These are phyloP conservation scores for Fraxinus platypoda DNA, from an alignment of 305 asterid genomes.

Conservation along the genomic window DNA sequence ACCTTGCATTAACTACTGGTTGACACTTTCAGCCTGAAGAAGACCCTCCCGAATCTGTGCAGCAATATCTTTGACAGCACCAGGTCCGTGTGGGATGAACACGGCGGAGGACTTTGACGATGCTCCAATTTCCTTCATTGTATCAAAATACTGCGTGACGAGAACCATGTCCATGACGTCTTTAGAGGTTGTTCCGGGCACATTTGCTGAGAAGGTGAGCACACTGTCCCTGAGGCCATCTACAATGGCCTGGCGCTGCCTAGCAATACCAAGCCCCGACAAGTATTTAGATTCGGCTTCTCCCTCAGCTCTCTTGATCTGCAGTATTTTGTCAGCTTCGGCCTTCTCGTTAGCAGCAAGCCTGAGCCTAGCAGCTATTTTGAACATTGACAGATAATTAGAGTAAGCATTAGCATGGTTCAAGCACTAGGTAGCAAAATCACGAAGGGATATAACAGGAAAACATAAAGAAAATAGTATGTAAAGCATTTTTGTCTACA, in stretches of 20 bases:
- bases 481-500: neutral
- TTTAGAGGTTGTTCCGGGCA: conserved; percentile 55
- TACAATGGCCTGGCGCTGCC: conserved; percentile 66
- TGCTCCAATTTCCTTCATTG: conserved; percentile 61
- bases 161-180: conserved; percentile 68
- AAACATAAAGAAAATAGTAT: neutral
- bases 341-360: conserved; percentile 47
- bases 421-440: neutral
- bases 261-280: conserved; percentile 56
- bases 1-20: neutral
- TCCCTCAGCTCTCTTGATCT: conserved; percentile 56
- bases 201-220: conserved; percentile 52
- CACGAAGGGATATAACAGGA: neutral
- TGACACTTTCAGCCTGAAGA: conserved; percentile 42
- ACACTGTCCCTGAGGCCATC: conserved; percentile 62
- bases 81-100: conserved; percentile 60
- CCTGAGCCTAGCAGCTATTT: conserved; percentile 55
- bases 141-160: conserved; percentile 56
- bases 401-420: neutral
- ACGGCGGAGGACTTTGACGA: conserved; percentile 53
- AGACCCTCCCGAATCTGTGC: conserved; percentile 57
- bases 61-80: conserved; percentile 55
- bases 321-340: conserved; percentile 49
- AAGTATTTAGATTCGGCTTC: conserved; percentile 57
- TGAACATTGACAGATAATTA: neutral